These are phyloP conservation scores for Debaryomycetaceae sp. DNA, from an alignment of 1,139 yeast genomes.

Conservation along the genomic window DNA sequence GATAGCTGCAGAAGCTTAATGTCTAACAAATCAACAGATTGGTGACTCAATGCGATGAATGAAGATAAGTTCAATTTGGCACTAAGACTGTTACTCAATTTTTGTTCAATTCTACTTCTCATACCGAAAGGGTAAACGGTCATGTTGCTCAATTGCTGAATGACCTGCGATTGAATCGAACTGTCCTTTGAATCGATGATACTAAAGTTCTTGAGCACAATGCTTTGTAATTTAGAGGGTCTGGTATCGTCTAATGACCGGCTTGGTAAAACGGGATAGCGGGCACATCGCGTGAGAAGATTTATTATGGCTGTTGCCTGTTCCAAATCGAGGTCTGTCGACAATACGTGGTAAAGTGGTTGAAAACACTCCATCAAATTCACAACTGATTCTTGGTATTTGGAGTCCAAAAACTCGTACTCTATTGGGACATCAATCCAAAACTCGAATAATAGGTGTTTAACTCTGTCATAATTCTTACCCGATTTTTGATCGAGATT, in stretches of 20 bases:
- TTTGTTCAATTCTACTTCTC: slow-evolving; percentile 47
- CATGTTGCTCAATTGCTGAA: slow-evolving; percentile 53
- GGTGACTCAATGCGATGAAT: slow-evolving; percentile 59
- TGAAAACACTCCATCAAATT: slow-evolving; percentile 51
- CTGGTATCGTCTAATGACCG: slow-evolving; percentile 38
- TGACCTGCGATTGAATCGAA: slow-evolving; percentile 40
- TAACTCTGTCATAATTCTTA: slow-evolving; percentile 15
- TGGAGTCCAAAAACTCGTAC: slow-evolving; percentile 52
- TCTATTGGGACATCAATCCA: slow-evolving; percentile 63
- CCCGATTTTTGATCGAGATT: slow-evolving; percentile 3
- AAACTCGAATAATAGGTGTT: slow-evolving; percentile 49
- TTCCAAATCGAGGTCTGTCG: slow-evolving; percentile 20
- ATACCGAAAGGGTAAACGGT: slow-evolving; percentile 58
- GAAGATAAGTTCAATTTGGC: slow-evolving; percentile 54
- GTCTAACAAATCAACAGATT: slow-evolving; percentile 42
- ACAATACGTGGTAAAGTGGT: slow-evolving; percentile 35
- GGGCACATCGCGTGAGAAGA: slow-evolving; percentile 55
- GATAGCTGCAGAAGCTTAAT: slow-evolving; percentile 27
- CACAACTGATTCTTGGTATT: slow-evolving; percentile 56
- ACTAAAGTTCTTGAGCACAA: slow-evolving; percentile 45
- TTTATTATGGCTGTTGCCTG: slow-evolving; percentile 43
- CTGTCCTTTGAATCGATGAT: slow-evolving; percentile 28
- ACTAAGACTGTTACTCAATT: slow-evolving; percentile 22
- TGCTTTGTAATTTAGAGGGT: slow-evolving; percentile 54
- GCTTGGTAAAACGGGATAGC: slow-evolving; percentile 64